These are phyloP conservation scores for Saccharomycopsis sp. DNA, from an alignment of 805 yeast genomes.

Conservation along the genomic window DNA sequence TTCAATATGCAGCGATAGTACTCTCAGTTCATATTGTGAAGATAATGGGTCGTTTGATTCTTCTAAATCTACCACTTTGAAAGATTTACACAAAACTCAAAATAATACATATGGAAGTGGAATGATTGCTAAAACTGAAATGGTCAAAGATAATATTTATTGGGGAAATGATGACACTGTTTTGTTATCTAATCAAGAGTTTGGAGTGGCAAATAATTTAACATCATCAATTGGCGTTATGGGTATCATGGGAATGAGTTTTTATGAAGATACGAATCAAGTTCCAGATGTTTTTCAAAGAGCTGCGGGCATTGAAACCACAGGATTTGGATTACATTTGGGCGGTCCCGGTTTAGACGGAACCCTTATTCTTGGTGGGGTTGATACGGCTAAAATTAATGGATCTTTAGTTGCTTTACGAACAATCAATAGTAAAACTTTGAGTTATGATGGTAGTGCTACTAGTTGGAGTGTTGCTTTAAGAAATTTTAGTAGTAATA, in stretches of 20 bases:
- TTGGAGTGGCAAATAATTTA: background rate
- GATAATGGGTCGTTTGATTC: background rate
- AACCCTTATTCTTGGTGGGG: background rate
- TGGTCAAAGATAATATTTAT: background rate
- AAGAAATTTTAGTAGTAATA: too few relatives aligned
- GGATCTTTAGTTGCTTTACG: background rate
- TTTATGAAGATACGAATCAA: background rate
- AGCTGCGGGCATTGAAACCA: background rate
- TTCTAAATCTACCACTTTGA: background rate
- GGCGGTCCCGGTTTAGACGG: background rate
- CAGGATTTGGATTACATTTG: background rate
- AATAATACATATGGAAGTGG: background rate
- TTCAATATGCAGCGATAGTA: background rate
- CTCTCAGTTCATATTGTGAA: background rate
- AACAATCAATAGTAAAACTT: background rate
- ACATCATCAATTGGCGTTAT: background rate
- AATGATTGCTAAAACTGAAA: background rate
- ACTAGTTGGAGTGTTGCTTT: background rate
- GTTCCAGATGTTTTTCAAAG: background rate
- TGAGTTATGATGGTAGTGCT: background rate
- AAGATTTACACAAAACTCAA: background rate
- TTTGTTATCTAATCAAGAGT: background rate
- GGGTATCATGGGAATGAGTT: background rate
- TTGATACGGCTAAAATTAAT: background rate
- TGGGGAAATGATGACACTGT: background rate